Evolutionary conservation across 805 yeast genomes (phyloP).

Genomic region (Metschnikowia henanensis): DNA sequence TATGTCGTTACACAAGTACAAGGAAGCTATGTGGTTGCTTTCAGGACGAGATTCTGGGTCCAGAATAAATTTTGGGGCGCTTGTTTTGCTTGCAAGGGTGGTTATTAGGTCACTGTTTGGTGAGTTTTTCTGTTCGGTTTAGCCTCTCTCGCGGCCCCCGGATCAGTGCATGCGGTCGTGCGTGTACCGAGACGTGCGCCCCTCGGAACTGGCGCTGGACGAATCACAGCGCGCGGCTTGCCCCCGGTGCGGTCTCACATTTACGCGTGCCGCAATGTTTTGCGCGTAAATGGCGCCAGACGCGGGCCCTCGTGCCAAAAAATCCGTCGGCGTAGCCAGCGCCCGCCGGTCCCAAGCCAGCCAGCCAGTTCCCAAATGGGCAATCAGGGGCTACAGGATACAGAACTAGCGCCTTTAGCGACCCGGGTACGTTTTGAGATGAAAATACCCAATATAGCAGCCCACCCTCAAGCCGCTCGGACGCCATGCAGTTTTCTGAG

Average conservation of each 20-base stretch:
- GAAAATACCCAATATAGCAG: not conserved
- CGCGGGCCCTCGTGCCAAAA: not conserved
- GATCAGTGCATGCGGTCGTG: slow-evolving; percentile 9
- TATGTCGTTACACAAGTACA: too few relatives aligned
- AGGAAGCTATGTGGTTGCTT: too few relatives aligned
- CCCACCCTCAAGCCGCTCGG: not conserved
- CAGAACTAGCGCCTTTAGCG: not conserved
- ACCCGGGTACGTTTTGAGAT: not conserved
- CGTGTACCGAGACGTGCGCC: slow-evolving; percentile 15
- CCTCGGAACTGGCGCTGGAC: slow-evolving; percentile 14
- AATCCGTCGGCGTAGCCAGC: not conserved
- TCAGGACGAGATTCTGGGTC: not conserved
- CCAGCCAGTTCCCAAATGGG: slow-evolving; percentile 7
- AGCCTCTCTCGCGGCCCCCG: not conserved
- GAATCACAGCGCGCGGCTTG: slow-evolving; percentile 12
- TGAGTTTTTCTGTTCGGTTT: not conserved
- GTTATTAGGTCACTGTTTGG: not conserved
- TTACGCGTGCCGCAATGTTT: slow-evolving; percentile 2
- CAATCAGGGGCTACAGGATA: slow-evolving; percentile 1
- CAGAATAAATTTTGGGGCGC: not conserved
- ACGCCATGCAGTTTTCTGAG: not conserved
- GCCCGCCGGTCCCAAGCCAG: slow-evolving; percentile 2
- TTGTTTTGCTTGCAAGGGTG: not conserved
- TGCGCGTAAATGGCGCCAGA: slow-evolving; percentile 5
- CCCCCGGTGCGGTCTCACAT: slow-evolving; percentile 14